Evolutionary conservation across 176 grass and related monocot genomes (phyloP).

Genomic region (Carex cristatella): DNA sequence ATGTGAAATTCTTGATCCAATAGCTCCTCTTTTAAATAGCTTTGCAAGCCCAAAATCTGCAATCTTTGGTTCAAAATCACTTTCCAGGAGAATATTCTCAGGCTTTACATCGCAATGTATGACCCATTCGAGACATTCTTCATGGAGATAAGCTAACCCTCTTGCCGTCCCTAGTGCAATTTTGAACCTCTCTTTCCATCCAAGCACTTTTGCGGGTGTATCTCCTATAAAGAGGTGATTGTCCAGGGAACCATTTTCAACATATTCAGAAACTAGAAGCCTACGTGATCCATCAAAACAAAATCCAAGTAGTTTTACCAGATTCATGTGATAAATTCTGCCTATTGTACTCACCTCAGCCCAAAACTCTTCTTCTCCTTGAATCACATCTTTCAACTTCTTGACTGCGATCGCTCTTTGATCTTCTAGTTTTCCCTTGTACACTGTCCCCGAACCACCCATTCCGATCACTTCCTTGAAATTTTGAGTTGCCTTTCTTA

Average conservation of each 20-base stretch:
- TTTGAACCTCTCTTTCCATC: constrained; percentile 28
- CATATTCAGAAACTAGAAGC: constrained; percentile 29
- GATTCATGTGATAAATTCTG: constrained; percentile 34
- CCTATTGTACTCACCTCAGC: constrained; percentile 24
- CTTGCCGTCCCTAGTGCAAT: constrained; percentile 25
- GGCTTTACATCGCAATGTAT: constrained; percentile 34
- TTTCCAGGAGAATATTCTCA: constrained; percentile 26
- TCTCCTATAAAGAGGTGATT: constrained; percentile 11
- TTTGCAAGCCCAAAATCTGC: constrained; percentile 28
- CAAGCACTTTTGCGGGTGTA: background rate
- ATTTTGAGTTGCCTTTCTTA: constrained; percentile 14
- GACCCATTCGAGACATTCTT: constrained; percentile 35
- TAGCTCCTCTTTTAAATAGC: constrained; percentile 9
- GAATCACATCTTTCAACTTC: constrained; percentile 21
- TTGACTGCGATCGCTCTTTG: constrained; percentile 20
- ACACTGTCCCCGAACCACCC: constrained; percentile 22
- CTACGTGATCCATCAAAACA: constrained; percentile 16
- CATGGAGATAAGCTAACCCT: constrained; percentile 27
- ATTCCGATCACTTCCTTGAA: constrained; percentile 21
- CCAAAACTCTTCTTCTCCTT: constrained; percentile 27
- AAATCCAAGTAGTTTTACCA: constrained; percentile 28
- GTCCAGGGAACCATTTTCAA: constrained; percentile 31
- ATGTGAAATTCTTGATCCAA: constrained; percentile 9
- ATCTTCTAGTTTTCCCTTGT: constrained; percentile 21
- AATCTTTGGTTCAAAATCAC: constrained; percentile 35